Evolutionary conservation across 164 flowering plant genomes (phyloP).

Genomic region (Pachysandra terminalis): DNA sequence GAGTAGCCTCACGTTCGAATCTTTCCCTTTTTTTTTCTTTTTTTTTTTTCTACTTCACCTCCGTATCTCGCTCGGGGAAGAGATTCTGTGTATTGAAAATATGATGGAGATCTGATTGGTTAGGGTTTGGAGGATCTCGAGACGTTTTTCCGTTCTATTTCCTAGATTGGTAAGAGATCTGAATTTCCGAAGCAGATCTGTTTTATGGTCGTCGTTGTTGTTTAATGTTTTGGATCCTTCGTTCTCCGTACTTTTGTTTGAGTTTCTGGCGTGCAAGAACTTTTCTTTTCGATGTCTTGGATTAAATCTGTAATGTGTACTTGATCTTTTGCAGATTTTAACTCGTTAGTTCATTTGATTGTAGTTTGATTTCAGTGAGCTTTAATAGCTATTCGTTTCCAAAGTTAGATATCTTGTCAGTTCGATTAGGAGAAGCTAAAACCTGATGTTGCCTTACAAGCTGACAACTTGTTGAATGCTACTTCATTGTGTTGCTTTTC

Average conservation of each 20-base stretch:
- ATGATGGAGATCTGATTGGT: neutral
- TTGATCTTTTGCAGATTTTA: neutral
- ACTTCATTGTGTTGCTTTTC: neutral
- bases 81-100: neutral
- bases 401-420: no score
- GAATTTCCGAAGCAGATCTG: neutral
- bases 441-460: neutral
- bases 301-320: neutral
- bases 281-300: neutral
- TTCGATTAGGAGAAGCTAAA: no score
- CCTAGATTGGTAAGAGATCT: constrained; percentile 16
- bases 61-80: neutral
- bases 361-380: neutral
- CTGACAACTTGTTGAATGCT: neutral
- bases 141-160: neutral
- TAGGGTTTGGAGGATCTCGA: constrained; percentile 5
- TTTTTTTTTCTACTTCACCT: neutral
- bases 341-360: neutral
- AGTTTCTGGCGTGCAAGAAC: neutral
- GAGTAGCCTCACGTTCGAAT: neutral
- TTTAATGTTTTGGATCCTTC: neutral
- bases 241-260: neutral
- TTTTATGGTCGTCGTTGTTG: no score
- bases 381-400: neutral
- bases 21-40: neutral